Percentiles rank a stretch among this genome's conserved stretches.
Conservation (phyloP, 1,139 yeast genomes). For the Sporopachydermia cereana region DNA sequence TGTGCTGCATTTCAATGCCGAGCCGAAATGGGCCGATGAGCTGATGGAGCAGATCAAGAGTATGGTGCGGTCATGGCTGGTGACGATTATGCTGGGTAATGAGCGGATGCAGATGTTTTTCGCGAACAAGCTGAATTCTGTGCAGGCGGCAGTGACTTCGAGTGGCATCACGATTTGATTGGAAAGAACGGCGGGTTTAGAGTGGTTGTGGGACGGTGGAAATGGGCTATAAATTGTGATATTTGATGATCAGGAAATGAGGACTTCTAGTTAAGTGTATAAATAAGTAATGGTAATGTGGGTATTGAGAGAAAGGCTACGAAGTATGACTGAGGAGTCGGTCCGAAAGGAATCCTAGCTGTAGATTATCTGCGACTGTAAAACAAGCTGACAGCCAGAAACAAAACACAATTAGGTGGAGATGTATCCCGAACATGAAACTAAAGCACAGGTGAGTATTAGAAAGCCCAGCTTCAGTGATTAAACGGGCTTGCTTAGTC, state of each 20-base stretch:
- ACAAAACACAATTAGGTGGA: no score
- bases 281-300: no score
- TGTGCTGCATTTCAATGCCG: slow-evolving; percentile 22
- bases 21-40: slow-evolving; percentile 17
- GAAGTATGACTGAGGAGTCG: no score
- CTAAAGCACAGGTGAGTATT: slow-evolving; percentile 4
- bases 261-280: no score
- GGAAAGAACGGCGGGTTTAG: no score
- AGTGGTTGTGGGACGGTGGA: no score
- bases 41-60: slow-evolving; percentile 27
- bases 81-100: slow-evolving; percentile 55
- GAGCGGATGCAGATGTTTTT: slow-evolving; percentile 41
- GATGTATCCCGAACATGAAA: slow-evolving; percentile 5
- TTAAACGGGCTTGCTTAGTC: slow-evolving; percentile 5
- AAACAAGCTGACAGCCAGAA: no score
- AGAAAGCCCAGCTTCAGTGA: slow-evolving; percentile 1
- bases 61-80: slow-evolving; percentile 41
- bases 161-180: not conserved
- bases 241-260: no score
- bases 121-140: slow-evolving; percentile 2
- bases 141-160: slow-evolving; percentile 3
- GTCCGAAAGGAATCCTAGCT: no score
- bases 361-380: no score
- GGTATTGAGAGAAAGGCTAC: no score
- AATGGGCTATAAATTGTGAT: no score